A percentile compares a stretch with the other conserved stretches of the same genome.
Conservation (phyloP, 495 filamentous ascomycete genomes). For the Rostrohypoxylon terebratum region DNA sequence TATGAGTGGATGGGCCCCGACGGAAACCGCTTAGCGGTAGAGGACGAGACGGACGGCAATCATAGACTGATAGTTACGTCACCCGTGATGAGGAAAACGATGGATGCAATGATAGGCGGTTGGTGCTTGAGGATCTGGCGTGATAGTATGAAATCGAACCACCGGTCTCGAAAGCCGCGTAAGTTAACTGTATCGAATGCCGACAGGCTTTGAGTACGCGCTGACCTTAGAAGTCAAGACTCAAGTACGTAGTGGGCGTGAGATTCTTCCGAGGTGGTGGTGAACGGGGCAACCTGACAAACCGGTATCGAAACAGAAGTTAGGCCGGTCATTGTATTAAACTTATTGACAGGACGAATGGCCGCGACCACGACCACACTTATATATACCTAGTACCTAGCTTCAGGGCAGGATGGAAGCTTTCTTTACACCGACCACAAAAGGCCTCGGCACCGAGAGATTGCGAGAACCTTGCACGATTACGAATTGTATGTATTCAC, state of each 20-base stretch:
- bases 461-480: neutral
- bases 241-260: slow-evolving; percentile 28
- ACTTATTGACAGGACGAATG: neutral
- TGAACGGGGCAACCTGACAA: neutral
- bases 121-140: slow-evolving; percentile 55
- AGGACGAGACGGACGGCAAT: slow-evolving; percentile 33
- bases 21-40: slow-evolving; percentile 45
- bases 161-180: slow-evolving; percentile 6
- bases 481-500: slow-evolving; percentile 4
- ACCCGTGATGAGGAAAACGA: slow-evolving; percentile 41
- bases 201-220: neutral
- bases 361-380: neutral
- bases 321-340: neutral
- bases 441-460: slow-evolving; percentile 4
- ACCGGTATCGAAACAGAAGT: neutral
- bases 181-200: slow-evolving; percentile 5
- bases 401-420: neutral
- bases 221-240: slow-evolving; percentile 25
- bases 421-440: neutral
- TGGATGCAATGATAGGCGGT: slow-evolving; percentile 50
- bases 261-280: slow-evolving; percentile 40
- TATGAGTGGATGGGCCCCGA: slow-evolving; percentile 46
- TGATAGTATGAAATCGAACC: slow-evolving; percentile 21
- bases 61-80: slow-evolving; percentile 42
- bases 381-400: neutral